phyloP scores from a whole-genome alignment of 2,329 filamentous ascomycete genomes.

The Phoma sp. region DNA sequence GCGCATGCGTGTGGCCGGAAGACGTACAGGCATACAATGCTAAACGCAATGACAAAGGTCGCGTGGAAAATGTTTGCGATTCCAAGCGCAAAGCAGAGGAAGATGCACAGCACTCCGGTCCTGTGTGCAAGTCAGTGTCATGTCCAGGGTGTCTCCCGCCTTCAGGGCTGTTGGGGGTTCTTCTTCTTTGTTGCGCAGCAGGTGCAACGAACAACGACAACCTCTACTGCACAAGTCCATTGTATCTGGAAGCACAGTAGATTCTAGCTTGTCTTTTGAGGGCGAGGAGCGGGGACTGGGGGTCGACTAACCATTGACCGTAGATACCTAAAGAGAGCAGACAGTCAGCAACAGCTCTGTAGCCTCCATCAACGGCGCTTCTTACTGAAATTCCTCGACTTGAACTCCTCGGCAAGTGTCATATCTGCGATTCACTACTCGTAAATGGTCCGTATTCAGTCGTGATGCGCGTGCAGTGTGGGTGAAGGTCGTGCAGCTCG shows the following conservation, averaged over 20 bases:
- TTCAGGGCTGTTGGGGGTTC: not conserved
- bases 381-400: slow-evolving; percentile 71
- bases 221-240: not conserved
- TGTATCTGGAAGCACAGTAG: not conserved
- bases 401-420: slow-evolving; percentile 68
- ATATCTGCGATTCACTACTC: slow-evolving; percentile 45
- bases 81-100: slow-evolving; percentile 71
- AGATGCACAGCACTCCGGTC: slow-evolving; percentile 65
- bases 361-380: slow-evolving; percentile 8
- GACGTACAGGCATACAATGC: slow-evolving; percentile 59
- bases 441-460: slow-evolving; percentile 1
- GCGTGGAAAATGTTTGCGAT: slow-evolving; percentile 73
- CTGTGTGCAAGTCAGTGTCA: slow-evolving; percentile 41
- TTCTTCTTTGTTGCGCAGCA: not conserved
- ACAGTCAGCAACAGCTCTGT: slow-evolving; percentile 40
- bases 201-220: not conserved
- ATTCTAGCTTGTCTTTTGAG: not conserved
- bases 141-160: not conserved
- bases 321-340: slow-evolving; percentile 63
- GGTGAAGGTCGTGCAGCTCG: slow-evolving; percentile 5
- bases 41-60: slow-evolving; percentile 63
- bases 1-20: not conserved
- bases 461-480: slow-evolving; percentile 15
- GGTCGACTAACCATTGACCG: slow-evolving; percentile 67
- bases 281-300: not conserved